A percentile compares a stretch with the other conserved stretches of the same genome.
These are phyloP conservation scores for Wickerhamomyces kurtzmanii DNA, from an alignment of 805 yeast genomes.

Conservation along the genomic window DNA sequence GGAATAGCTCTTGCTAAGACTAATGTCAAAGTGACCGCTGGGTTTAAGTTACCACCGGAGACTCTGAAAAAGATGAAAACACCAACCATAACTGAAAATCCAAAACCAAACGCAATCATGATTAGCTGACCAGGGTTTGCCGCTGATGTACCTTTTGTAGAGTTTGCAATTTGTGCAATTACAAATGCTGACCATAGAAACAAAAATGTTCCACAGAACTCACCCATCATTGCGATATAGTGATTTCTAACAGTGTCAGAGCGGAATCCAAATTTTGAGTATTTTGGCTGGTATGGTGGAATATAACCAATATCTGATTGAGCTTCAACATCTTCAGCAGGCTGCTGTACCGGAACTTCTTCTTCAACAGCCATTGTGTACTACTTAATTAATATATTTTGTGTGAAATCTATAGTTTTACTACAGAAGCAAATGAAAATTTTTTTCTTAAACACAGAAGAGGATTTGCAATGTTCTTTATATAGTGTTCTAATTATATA, in stretches of 20 bases:
- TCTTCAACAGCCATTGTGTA: conserved; percentile 1
- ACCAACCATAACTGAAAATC: conserved; percentile 72
- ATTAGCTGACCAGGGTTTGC: conserved; percentile 59
- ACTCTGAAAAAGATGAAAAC: conserved; percentile 63
- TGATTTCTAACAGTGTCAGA: conserved; percentile 45
- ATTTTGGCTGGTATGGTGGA: conserved; percentile 24
- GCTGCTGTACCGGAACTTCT: conserved; percentile 1
- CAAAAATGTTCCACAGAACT: conserved; percentile 78
- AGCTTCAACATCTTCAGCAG: conserved; percentile 27
- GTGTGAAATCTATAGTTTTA: too few species aligned
- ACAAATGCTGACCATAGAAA: conserved; percentile 76
- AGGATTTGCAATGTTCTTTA: too few species aligned
- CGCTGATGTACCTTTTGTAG: conserved; percentile 22
- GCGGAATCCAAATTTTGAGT: conserved; percentile 25
- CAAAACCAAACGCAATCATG: conserved; percentile 82
- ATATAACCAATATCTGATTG: conserved; percentile 27
- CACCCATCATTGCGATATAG: conserved; percentile 62
- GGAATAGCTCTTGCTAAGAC: conserved; percentile 66
- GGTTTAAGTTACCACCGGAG: conserved; percentile 87
- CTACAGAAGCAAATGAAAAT: too few species aligned
- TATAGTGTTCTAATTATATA: too few species aligned
- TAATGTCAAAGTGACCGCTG: conserved; percentile 73
- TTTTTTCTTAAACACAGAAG: too few species aligned
- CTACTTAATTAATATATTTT: too few species aligned
- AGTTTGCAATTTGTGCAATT: conserved; percentile 78